Conservation (phyloP, 2,329 filamentous ascomycete species). For the Gaeumannomyces tritici region DNA sequence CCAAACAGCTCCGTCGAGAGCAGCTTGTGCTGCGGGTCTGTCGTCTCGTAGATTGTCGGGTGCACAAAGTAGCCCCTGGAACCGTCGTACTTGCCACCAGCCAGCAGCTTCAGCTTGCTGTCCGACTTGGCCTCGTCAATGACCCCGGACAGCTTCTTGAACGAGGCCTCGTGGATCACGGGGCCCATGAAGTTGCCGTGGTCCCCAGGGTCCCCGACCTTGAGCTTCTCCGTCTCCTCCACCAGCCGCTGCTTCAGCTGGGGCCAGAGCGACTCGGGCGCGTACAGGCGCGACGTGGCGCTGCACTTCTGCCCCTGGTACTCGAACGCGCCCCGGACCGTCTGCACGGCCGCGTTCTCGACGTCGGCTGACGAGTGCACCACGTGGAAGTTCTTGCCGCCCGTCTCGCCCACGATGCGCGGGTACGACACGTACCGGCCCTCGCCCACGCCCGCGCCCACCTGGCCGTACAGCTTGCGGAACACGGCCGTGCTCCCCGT, state of each 20-base stretch:
- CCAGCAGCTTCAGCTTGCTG: slow-evolving; percentile 28
- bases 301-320: slow-evolving; percentile 44
- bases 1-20: slow-evolving; percentile 39
- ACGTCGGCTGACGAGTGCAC: slow-evolving; percentile 36
- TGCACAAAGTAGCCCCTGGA: slow-evolving; percentile 33
- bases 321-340: slow-evolving; percentile 38
- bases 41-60: slow-evolving; percentile 34
- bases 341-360: slow-evolving; percentile 33
- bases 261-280: slow-evolving; percentile 35
- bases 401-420: slow-evolving; percentile 38
- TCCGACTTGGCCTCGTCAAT: slow-evolving; percentile 36
- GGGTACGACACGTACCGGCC: slow-evolving; percentile 73
- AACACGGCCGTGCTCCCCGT: slow-evolving; percentile 90
- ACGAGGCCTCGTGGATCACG: slow-evolving; percentile 37
- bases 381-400: slow-evolving; percentile 44
- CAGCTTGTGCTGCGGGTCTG: slow-evolving; percentile 29
- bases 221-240: slow-evolving; percentile 22
- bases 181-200: slow-evolving; percentile 32
- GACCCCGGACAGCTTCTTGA: slow-evolving; percentile 31
- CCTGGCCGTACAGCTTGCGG: slow-evolving; percentile 78
- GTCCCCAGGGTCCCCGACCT: slow-evolving; percentile 20
- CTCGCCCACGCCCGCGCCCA: slow-evolving; percentile 70
- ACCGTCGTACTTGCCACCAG: slow-evolving; percentile 32
- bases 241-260: slow-evolving; percentile 27
- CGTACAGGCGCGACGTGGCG: slow-evolving; percentile 42